These are phyloP conservation scores for Styphnolobium japonicum DNA, from an alignment of 306 rosid genomes.

Conservation along the genomic window DNA sequence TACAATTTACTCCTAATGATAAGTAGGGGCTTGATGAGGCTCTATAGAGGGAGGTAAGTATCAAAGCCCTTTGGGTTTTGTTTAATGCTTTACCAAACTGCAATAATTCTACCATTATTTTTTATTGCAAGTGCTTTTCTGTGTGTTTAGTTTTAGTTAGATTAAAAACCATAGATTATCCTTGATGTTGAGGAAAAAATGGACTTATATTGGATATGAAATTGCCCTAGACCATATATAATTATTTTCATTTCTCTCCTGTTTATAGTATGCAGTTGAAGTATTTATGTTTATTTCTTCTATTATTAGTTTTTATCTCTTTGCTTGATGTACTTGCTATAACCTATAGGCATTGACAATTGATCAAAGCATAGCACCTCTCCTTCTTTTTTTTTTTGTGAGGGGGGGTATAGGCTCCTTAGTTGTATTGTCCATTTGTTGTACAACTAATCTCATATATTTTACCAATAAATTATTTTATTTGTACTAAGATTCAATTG, in stretches of 20 bases:
- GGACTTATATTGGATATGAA: neutral
- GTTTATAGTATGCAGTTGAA: neutral
- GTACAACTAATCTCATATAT: no score
- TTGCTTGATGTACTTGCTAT: no score
- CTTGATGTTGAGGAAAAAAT: neutral
- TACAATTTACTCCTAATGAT: conserved; percentile 82
- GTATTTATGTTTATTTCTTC: no score
- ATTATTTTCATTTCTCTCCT: neutral
- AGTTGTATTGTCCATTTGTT: no score
- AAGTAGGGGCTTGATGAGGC: conserved; percentile 95
- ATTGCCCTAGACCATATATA: neutral
- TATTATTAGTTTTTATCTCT: no score
- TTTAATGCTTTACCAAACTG: neutral
- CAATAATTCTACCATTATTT: neutral
- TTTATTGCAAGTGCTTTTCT: neutral
- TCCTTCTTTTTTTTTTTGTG: no score
- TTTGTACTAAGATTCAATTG: no score
- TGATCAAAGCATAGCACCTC: no score
- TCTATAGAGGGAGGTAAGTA: conserved; percentile 81
- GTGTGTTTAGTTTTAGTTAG: neutral
- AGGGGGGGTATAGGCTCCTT: no score
- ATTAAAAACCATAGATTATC: neutral
- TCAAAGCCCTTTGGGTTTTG: conserved; percentile 8
- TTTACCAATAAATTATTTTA: no score
- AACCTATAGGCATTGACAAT: no score